phyloP scores from a whole-genome alignment of 345 rosid genomes.

The Lepidium sativum region DNA sequence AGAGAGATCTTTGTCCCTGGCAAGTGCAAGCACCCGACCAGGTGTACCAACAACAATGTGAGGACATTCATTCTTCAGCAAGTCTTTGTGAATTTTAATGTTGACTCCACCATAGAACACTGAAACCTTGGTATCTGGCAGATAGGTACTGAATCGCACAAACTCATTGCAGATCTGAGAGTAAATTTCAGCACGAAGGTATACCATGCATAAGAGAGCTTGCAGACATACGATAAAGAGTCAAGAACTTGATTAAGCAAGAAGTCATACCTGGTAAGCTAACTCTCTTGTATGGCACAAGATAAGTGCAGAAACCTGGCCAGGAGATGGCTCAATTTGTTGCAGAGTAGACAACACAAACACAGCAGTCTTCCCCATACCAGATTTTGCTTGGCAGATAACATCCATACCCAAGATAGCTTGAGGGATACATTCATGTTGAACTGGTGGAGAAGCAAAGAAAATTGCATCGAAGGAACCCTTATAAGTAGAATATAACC shows the following conservation, averaged over 20 bases:
- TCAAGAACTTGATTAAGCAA: background rate
- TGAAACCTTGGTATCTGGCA: conserved; percentile 83
- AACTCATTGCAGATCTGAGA: conserved; percentile 91
- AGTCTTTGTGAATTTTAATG: conserved; percentile 79
- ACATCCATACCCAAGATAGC: conserved; percentile 98
- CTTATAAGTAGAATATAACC: conserved; percentile 65
- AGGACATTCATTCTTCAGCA: conserved; percentile 96
- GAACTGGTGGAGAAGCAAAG: conserved; percentile 86
- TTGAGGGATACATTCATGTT: conserved; percentile 99
- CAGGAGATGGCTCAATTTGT: conserved; percentile 85
- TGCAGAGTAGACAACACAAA: conserved; percentile 85
- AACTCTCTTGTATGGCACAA: conserved; percentile 93
- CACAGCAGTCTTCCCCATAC: conserved; percentile 99
- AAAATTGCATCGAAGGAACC: conserved; percentile 73
- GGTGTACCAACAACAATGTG: conserved; percentile 99
- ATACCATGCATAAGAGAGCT: background rate
- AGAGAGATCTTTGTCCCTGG: conserved; percentile 90
- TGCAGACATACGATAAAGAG: background rate
- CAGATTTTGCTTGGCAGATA: conserved; percentile 98
- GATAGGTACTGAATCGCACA: conserved; percentile 89
- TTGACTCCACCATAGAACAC: conserved; percentile 97
- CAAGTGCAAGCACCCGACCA: conserved; percentile 81
- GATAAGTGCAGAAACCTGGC: conserved; percentile 91
- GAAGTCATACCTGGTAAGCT: conserved; percentile 72
- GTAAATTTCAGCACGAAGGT: background rate